Percentiles rank a stretch among this genome's conserved stretches.
Evolutionary conservation across 352 stramenopile species (phyloP).

Genomic region (Pythium phragmiticola): DNA sequence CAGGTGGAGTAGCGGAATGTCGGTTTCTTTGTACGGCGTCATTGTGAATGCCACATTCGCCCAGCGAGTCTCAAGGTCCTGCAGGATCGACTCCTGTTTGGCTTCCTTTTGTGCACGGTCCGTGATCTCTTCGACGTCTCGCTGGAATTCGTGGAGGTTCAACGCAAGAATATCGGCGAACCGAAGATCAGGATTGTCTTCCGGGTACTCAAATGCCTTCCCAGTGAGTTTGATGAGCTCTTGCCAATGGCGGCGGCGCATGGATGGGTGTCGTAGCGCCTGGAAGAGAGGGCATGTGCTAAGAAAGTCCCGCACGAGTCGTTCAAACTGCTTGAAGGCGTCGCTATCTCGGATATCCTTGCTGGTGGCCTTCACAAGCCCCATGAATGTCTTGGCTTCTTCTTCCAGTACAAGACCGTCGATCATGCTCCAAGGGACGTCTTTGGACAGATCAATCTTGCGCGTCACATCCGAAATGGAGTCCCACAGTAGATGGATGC

Average conservation of each 20-base stretch:
- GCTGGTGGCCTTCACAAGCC: conserved; percentile 86
- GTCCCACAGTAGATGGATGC: conserved; percentile 84
- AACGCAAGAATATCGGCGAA: conserved; percentile 86
- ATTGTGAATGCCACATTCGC: conserved; percentile 71
- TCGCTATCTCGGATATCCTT: conserved; percentile 90
- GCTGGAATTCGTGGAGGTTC: conserved; percentile 73
- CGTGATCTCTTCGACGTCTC: conserved; percentile 90
- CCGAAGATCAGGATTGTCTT: conserved; percentile 60
- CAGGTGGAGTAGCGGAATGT: conserved; percentile 83
- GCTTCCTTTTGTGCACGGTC: conserved; percentile 91
- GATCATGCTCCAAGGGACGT: conserved; percentile 91
- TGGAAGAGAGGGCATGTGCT: conserved; percentile 80
- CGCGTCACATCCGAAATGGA: conserved; percentile 82
- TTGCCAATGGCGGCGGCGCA: conserved; percentile 73
- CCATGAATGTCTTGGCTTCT: conserved; percentile 86
- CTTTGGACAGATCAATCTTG: conserved; percentile 88
- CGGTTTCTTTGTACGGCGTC: conserved; percentile 85
- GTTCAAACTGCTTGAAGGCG: conserved; percentile 89
- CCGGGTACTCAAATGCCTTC: conserved; percentile 57
- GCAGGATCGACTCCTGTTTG: conserved; percentile 85
- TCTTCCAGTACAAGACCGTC: conserved; percentile 92
- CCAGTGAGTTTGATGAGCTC: conserved; percentile 63
- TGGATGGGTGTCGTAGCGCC: conserved; percentile 68
- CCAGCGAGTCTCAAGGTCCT: conserved; percentile 83
- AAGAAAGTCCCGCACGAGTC: conserved; percentile 71